Evolutionary conservation across 192 early-diverging fungal genomes (phyloP).

Genomic region (Mortierella claussenii): DNA sequence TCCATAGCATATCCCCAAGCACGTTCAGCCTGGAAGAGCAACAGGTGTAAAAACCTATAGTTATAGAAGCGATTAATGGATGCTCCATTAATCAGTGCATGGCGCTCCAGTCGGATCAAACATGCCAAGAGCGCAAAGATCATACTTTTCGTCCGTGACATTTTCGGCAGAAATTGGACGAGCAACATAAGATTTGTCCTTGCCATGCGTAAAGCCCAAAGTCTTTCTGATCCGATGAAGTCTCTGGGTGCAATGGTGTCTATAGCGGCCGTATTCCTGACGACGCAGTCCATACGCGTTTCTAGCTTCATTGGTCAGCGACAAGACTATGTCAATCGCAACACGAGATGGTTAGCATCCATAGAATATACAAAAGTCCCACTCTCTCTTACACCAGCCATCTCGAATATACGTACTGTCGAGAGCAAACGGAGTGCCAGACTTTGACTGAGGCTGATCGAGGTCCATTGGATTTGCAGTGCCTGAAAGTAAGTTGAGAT

Average conservation of each 20-base stretch:
- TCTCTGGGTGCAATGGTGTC: constrained; percentile 74
- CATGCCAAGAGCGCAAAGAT: not conserved
- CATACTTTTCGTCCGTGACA: constrained; percentile 60
- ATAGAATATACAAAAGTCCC: not conserved
- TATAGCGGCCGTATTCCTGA: constrained; percentile 84
- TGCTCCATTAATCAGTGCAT: not conserved
- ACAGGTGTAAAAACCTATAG: constrained; percentile 66
- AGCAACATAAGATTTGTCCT: constrained; percentile 56
- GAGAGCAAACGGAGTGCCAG: constrained; percentile 13
- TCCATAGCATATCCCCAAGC: constrained; percentile 85
- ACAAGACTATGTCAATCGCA: constrained; percentile 53
- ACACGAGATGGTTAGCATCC: not conserved
- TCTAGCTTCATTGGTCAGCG: constrained; percentile 68
- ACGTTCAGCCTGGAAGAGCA: constrained; percentile 79
- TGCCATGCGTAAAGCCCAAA: constrained; percentile 62
- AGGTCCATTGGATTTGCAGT: constrained; percentile 7
- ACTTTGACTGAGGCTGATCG: constrained; percentile 11
- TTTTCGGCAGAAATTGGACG: constrained; percentile 62
- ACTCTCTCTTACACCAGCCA: not conserved
- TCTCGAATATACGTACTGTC: constrained; percentile 13
- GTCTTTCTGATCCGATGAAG: constrained; percentile 67
- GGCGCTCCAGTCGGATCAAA: not conserved
- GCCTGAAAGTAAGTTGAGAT: not conserved
- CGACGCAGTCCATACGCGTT: constrained; percentile 83
- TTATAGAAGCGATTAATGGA: not conserved